Evolutionary conservation across 2,329 filamentous ascomycete genomes (phyloP).

Genomic region (Sporothrix pallida): DNA sequence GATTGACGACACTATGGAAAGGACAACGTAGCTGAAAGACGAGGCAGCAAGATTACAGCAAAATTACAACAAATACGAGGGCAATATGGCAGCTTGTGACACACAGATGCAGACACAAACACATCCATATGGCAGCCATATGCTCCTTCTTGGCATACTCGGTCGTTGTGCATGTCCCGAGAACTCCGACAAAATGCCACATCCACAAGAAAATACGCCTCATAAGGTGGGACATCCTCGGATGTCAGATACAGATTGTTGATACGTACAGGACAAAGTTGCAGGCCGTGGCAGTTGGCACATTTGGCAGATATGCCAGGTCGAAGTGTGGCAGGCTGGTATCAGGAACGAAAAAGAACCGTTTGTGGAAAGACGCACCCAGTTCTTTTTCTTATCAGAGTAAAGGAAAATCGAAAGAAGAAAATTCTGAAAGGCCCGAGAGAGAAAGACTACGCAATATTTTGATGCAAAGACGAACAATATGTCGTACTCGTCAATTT

Average conservation of each 20-base stretch:
- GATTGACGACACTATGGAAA: too few relatives aligned
- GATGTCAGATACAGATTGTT: neutral
- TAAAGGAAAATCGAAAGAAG: neutral
- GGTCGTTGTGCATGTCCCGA: slow-evolving; percentile 9
- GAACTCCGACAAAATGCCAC: slow-evolving; percentile 9
- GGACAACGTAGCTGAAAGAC: slow-evolving; percentile 1
- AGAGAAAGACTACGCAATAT: neutral
- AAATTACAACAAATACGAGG: neutral
- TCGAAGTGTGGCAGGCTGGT: neutral
- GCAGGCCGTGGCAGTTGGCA: neutral
- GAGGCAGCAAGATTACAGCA: slow-evolving; percentile 3
- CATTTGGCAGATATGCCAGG: neutral
- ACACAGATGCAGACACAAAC: neutral
- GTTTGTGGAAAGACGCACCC: too few relatives aligned
- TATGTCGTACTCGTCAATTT: neutral
- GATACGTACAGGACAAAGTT: neutral
- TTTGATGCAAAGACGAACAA: neutral
- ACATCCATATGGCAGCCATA: too few relatives aligned
- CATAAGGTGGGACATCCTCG: neutral
- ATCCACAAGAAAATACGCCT: neutral
- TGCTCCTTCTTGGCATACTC: neutral
- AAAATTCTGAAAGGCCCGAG: neutral
- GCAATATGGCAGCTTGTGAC: neutral
- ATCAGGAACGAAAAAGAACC: neutral
- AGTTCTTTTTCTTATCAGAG: neutral